phyloP scores from a whole-genome alignment of 106 monocot species.

The Narthecium ossifragum region DNA sequence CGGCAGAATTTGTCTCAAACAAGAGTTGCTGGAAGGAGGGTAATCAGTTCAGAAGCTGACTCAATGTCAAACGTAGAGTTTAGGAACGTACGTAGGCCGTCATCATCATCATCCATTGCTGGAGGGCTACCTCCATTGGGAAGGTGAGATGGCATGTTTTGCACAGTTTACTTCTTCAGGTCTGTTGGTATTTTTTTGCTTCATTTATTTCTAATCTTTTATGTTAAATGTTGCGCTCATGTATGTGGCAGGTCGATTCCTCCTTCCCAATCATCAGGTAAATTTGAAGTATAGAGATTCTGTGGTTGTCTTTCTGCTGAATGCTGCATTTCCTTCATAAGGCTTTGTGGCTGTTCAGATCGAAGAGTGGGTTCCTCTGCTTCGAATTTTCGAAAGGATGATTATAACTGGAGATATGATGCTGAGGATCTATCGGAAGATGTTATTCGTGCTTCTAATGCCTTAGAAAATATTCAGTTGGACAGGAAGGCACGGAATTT shows the following conservation, averaged over 20 bases:
- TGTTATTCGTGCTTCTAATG: conserved; percentile 66
- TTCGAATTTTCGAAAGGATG: conserved; percentile 64
- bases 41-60: conserved; percentile 37
- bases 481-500: conserved; percentile 81
- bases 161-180: background rate
- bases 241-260: conserved; percentile 28
- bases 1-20: conserved; percentile 71
- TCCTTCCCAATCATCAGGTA: conserved; percentile 67
- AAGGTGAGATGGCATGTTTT: conserved; percentile 35
- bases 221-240: background rate
- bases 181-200: background rate
- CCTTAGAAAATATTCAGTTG: conserved; percentile 80
- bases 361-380: conserved; percentile 51
- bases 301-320: background rate
- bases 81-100: conserved; percentile 61
- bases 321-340: background rate
- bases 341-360: conserved; percentile 28
- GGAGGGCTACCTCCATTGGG: conserved; percentile 81
- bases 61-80: conserved; percentile 37
- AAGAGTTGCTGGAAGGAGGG: conserved; percentile 63
- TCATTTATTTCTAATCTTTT: background rate
- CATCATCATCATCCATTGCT: conserved; percentile 42
- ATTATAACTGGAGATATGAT: conserved; percentile 79
- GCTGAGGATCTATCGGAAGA: conserved; percentile 78
- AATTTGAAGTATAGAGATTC: background rate